These are phyloP conservation scores for Penicillium samsonianum DNA, from an alignment of 495 filamentous ascomycete species.

Conservation along the genomic window DNA sequence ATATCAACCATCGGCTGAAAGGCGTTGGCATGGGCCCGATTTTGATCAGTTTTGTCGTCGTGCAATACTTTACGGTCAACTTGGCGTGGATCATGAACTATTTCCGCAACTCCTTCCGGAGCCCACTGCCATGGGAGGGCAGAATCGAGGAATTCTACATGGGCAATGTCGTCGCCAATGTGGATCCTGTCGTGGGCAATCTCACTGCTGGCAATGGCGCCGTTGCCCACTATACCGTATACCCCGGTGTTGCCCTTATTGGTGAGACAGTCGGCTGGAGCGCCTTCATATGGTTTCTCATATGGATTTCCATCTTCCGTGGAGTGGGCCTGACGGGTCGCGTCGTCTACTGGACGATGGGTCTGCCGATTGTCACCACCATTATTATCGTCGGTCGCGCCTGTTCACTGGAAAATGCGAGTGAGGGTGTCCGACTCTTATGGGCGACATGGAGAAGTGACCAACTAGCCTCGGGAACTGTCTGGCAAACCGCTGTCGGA, in stretches of 20 bases:
- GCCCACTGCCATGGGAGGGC: conserved; percentile 39
- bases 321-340: conserved; percentile 43
- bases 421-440: conserved; percentile 31
- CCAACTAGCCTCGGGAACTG: conserved; percentile 28
- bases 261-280: conserved; percentile 44
- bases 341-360: conserved; percentile 48
- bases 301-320: conserved; percentile 43
- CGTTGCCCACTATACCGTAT: conserved; percentile 26
- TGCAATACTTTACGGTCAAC: conserved; percentile 39
- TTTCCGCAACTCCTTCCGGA: conserved; percentile 41
- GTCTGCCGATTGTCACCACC: conserved; percentile 41
- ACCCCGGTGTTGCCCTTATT: conserved; percentile 24
- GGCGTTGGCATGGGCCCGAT: conserved; percentile 38
- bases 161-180: conserved; percentile 30
- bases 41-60: conserved; percentile 39
- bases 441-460: conserved; percentile 30
- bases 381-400: conserved; percentile 41
- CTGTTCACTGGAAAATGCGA: conserved; percentile 36
- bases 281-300: conserved; percentile 41
- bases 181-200: conserved; percentile 30
- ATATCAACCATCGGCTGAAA: conserved; percentile 37
- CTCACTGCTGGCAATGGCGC: conserved; percentile 20
- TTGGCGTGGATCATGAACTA: conserved; percentile 48
- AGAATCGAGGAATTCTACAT: conserved; percentile 40
- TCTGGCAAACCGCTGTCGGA: conserved; percentile 33